phyloP scores from a whole-genome alignment of 73 alveolate species.

The Chromera velia region DNA sequence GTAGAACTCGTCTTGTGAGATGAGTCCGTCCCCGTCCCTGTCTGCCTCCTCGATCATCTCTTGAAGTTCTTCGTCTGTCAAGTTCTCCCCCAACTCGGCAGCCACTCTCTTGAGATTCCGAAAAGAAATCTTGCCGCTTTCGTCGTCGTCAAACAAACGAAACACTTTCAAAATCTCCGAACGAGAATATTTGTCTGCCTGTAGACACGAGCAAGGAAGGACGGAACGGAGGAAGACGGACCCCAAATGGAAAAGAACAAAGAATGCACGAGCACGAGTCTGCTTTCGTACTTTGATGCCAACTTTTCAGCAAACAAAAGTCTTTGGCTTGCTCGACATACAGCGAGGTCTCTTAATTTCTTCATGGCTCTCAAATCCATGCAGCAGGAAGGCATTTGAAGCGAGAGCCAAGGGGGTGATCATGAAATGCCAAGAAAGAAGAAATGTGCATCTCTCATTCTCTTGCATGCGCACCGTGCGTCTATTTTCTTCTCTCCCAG shows the following conservation, averaged over 20 bases:
- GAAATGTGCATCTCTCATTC: too few relatives aligned
- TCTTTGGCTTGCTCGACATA: neutral
- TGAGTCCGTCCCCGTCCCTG: conserved; percentile 65
- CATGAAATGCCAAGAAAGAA: too few relatives aligned
- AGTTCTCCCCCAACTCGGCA: conserved; percentile 55
- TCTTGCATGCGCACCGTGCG: too few relatives aligned
- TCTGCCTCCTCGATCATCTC: conserved; percentile 71
- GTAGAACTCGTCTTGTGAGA: conserved; percentile 59
- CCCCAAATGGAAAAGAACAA: too few relatives aligned
- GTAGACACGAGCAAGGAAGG: neutral
- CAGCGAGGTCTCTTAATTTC: neutral
- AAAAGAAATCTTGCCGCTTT: conserved; percentile 58
- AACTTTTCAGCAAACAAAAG: neutral
- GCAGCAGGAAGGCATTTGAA: too few relatives aligned
- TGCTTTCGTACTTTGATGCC: too few relatives aligned
- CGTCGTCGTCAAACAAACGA: conserved; percentile 57
- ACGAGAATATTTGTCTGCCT: conserved; percentile 31
- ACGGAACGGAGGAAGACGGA: too few relatives aligned
- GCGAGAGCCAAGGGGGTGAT: too few relatives aligned
- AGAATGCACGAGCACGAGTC: too few relatives aligned
- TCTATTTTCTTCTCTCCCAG: too few relatives aligned
- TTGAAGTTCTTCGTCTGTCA: conserved; percentile 58
- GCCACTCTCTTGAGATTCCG: conserved; percentile 61
- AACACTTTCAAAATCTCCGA: conserved; percentile 49
- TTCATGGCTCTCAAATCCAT: neutral